phyloP scores from a whole-genome alignment of 495 filamentous ascomycete genomes.

The Neurospora terricola region DNA sequence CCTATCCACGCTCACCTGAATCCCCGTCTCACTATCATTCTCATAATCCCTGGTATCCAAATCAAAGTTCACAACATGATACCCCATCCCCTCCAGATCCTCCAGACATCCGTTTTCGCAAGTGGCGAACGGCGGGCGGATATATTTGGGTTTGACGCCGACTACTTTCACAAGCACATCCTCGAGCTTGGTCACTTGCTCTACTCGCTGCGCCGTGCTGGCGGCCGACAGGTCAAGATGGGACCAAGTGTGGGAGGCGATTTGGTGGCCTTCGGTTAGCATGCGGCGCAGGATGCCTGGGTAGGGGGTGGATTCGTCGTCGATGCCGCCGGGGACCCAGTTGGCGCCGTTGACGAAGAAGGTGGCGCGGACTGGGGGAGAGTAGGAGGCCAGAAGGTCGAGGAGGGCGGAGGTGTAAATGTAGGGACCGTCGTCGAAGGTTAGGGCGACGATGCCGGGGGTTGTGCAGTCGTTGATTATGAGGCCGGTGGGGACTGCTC shows the following conservation, averaged over 20 bases:
- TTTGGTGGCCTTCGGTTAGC: constrained; percentile 19
- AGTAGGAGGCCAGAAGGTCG: constrained; percentile 16
- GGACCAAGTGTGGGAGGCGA: constrained; percentile 28
- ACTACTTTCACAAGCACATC: constrained; percentile 18
- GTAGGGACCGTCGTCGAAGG: constrained; percentile 38
- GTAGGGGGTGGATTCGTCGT: constrained; percentile 26
- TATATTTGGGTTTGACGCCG: constrained; percentile 31
- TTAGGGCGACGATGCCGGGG: constrained; percentile 31
- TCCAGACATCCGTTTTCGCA: constrained; percentile 19
- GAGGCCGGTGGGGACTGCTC: constrained; percentile 10
- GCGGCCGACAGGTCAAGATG: constrained; percentile 25
- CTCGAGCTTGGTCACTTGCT: constrained; percentile 24
- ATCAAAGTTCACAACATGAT: constrained; percentile 33
- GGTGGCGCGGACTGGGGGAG: constrained; percentile 51
- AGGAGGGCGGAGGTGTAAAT: constrained; percentile 20
- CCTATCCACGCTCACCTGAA: constrained; percentile 11
- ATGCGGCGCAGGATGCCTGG: constrained; percentile 21
- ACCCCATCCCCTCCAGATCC: constrained; percentile 23
- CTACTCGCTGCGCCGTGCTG: constrained; percentile 3
- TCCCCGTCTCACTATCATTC: constrained; percentile 11
- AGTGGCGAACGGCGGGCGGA: constrained; percentile 32
- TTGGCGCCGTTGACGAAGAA: constrained; percentile 68
- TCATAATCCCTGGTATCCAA: constrained; percentile 35
- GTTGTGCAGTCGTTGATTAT: constrained; percentile 51
- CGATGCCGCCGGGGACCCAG: constrained; percentile 46